Evolutionary conservation across 176 grass and related monocot species (phyloP).

Genomic region (Musa beccarii): DNA sequence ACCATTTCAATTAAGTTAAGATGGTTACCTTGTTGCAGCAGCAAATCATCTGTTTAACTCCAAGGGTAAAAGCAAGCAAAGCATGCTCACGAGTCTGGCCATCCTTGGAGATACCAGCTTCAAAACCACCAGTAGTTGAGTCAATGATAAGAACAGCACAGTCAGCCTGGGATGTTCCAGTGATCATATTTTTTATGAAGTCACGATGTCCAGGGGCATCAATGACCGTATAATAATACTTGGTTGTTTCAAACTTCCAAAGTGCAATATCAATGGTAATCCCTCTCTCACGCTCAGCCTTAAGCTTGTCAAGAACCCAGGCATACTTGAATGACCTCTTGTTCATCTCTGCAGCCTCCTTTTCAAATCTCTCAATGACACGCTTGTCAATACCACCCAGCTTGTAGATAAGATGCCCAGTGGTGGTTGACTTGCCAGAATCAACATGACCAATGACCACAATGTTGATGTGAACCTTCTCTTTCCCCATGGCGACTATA

Average conservation of each 20-base stretch:
- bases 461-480: constrained; percentile 71
- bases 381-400: constrained; percentile 89
- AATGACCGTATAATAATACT: constrained; percentile 73
- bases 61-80: constrained; percentile 75
- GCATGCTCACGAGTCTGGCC: constrained; percentile 77
- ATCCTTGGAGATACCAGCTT: constrained; percentile 82
- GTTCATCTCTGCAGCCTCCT: constrained; percentile 75
- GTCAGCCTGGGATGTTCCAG: constrained; percentile 74
- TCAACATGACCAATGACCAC: constrained; percentile 79
- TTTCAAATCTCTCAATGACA: constrained; percentile 73
- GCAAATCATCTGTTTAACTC: constrained; percentile 83
- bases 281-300: constrained; percentile 72
- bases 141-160: constrained; percentile 77
- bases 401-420: constrained; percentile 83
- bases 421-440: constrained; percentile 82
- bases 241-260: constrained; percentile 74
- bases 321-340: constrained; percentile 80
- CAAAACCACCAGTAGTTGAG: constrained; percentile 85
- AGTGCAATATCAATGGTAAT: constrained; percentile 75
- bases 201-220: constrained; percentile 78
- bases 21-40: constrained; percentile 76
- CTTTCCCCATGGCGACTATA: constrained; percentile 47
- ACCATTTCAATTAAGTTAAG: background rate
- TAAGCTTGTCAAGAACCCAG: constrained; percentile 88
- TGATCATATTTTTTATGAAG: constrained; percentile 92